phyloP scores from a whole-genome alignment of 2,329 filamentous ascomycete species.

The Aspergillus tubingensis region DNA sequence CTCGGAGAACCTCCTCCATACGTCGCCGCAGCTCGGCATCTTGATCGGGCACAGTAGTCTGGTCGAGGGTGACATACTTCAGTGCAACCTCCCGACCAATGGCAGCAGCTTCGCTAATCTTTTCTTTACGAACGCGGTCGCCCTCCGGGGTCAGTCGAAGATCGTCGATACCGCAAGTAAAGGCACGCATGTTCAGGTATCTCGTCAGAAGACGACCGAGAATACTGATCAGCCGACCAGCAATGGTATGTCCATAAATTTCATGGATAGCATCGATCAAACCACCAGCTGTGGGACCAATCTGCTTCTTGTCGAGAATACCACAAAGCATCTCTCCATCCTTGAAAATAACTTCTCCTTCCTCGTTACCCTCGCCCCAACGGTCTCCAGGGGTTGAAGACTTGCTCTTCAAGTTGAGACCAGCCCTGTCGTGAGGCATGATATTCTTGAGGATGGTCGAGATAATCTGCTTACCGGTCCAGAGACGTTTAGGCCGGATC shows the following conservation, averaged over 20 bases:
- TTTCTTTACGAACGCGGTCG: slow-evolving; percentile 68
- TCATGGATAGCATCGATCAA: slow-evolving; percentile 92
- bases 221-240: slow-evolving; percentile 84
- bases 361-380: slow-evolving; percentile 73
- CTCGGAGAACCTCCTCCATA: slow-evolving; percentile 84
- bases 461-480: slow-evolving; percentile 96
- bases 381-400: slow-evolving; percentile 75
- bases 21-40: slow-evolving; percentile 73
- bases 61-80: slow-evolving; percentile 81
- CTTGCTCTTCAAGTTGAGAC: slow-evolving; percentile 76
- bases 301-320: slow-evolving; percentile 93
- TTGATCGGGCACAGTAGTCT: slow-evolving; percentile 61
- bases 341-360: slow-evolving; percentile 77
- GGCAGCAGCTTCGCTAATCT: slow-evolving; percentile 65
- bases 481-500: slow-evolving; percentile 75
- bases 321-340: slow-evolving; percentile 86
- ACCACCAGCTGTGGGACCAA: slow-evolving; percentile 83
- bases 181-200: slow-evolving; percentile 88
- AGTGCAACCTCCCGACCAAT: slow-evolving; percentile 79
- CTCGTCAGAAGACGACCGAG: slow-evolving; percentile 87
- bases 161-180: slow-evolving; percentile 97
- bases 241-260: slow-evolving; percentile 82
- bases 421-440: slow-evolving; percentile 71
- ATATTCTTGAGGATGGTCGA: slow-evolving; percentile 93
- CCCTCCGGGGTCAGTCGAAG: slow-evolving; percentile 79